Conservation (phyloP, 106 monocot species). For the Agapanthus africanus region DNA sequence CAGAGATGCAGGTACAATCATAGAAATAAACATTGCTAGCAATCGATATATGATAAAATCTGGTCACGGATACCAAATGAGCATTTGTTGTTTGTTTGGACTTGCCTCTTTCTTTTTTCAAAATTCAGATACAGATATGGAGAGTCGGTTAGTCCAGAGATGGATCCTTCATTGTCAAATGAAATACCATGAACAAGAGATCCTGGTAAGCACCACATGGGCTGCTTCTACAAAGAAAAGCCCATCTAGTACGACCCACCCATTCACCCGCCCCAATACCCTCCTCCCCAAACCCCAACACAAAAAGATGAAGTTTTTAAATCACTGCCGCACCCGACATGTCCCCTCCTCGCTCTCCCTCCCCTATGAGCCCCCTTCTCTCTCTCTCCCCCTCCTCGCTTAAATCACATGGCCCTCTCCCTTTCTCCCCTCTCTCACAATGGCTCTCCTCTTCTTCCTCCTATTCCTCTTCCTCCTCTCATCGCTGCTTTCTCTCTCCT, state of each 20-base stretch:
- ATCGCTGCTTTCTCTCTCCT: neutral
- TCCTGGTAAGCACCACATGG: neutral
- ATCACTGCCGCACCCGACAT: conserved; percentile 27
- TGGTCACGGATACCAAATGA: too few species aligned
- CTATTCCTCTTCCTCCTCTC: conserved; percentile 5
- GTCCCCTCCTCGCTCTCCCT: conserved; percentile 34
- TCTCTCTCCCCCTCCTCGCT: neutral
- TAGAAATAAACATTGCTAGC: too few species aligned
- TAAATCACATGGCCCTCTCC: neutral
- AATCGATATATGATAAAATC: too few species aligned
- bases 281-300: neutral
- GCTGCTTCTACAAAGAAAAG: too few species aligned
- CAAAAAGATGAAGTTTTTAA: neutral
- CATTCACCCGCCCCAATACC: neutral
- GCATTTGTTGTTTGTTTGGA: too few species aligned
- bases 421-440: neutral
- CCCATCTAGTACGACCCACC: neutral
- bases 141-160: too few species aligned
- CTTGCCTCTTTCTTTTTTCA: too few species aligned
- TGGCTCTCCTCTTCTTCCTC: conserved; percentile 10
- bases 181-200: too few species aligned
- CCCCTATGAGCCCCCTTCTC: conserved; percentile 9
- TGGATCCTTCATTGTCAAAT: too few species aligned
- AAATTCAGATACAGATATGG: too few species aligned
- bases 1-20: too few species aligned